Base-by-base conservation (phyloP, 2,329 filamentous ascomycete genomes). In the Pseudomassariella vexata region DNA sequence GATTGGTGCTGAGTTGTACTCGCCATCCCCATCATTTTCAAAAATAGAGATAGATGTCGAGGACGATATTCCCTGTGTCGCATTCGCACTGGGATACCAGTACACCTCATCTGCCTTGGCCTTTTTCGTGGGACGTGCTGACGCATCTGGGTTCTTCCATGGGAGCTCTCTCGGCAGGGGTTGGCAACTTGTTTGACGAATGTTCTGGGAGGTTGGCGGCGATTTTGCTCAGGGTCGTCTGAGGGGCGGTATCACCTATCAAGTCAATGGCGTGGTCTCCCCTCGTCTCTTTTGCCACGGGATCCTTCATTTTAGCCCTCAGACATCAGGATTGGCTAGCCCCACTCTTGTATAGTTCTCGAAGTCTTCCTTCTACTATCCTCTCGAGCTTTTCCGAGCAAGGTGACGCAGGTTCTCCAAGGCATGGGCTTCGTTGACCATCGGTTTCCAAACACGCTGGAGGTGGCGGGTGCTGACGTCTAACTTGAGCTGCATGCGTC, bases 401-500 rank as follows among this genome's bases (percentile, higher is more conserved):
- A 36, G 21, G 18, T 36, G 29, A 17, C 28, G 33, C 12, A n/a
- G 20, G 20, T 39, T 39, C 19, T 25, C 23, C 19, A 18, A 6
- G 5, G 19, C 15, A 8, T 17, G 22, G n/a, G 19, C 25, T 19
- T 28, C 28, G 17, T 19, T 20, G 3, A 19, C 28, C 9, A 24
- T 26, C 6, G 43, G 32, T 8, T 32, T 26, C 42, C 42, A 43
- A 6, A 37, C 38, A 14, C 38, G 43, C 32, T 45, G 42, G 2
- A 45, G 36, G 2, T 40, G 42, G 4, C 38, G 29, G 12, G 42
- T 45, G 1, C 37, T 40, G 15, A 38, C 29, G 24, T 40, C 42
- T 18, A 43, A 40, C 24, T 39, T 45, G 12, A 45, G 35, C 27
- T 32, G 28, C 42, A 45, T 45, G 14, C 40, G 40, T 16, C 42